Conservation (phyloP, 2,329 filamentous ascomycete species). For the Botrytis medusae region DNA sequence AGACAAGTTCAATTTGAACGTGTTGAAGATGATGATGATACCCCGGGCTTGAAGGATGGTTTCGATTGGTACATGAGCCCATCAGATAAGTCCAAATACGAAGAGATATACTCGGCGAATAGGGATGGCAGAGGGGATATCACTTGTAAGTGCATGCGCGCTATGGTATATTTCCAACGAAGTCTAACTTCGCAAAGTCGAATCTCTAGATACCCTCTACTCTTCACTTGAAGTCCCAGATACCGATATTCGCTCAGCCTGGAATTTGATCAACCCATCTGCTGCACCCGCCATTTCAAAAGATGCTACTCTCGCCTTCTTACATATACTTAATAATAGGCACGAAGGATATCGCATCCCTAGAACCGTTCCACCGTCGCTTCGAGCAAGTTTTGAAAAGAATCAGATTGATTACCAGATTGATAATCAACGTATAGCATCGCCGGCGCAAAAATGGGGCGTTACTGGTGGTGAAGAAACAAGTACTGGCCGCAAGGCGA, state of each 20-base stretch:
- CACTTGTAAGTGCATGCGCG: slow-evolving; percentile 57
- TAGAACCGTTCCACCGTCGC: slow-evolving; percentile 83
- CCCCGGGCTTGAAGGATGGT: slow-evolving; percentile 83
- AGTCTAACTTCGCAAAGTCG: slow-evolving; percentile 52
- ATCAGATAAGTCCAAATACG: slow-evolving; percentile 86
- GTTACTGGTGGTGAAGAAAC: slow-evolving; percentile 77
- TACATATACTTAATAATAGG: slow-evolving; percentile 94
- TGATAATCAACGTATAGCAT: slow-evolving; percentile 66
- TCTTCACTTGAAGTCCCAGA: slow-evolving; percentile 72
- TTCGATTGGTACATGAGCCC: slow-evolving; percentile 99
- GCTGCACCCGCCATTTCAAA: slow-evolving; percentile 83
- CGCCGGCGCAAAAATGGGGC: slow-evolving; percentile 73
- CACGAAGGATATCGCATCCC: slow-evolving; percentile 96
- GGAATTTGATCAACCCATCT: slow-evolving; percentile 96
- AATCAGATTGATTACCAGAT: slow-evolving; percentile 97
- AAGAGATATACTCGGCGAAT: slow-evolving; percentile 94
- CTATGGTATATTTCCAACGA: not conserved
- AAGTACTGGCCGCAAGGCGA: slow-evolving; percentile 84
- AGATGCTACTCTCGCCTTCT: slow-evolving; percentile 88
- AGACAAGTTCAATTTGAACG: slow-evolving; percentile 81
- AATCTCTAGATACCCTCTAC: slow-evolving; percentile 79
- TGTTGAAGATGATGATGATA: slow-evolving; percentile 79
- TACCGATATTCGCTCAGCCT: slow-evolving; percentile 83
- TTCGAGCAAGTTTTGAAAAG: slow-evolving; percentile 88
- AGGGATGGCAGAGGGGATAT: slow-evolving; percentile 83